These are phyloP conservation scores for Sporothrix globosa DNA, from an alignment of 2,329 filamentous ascomycete species.

Conservation along the genomic window DNA sequence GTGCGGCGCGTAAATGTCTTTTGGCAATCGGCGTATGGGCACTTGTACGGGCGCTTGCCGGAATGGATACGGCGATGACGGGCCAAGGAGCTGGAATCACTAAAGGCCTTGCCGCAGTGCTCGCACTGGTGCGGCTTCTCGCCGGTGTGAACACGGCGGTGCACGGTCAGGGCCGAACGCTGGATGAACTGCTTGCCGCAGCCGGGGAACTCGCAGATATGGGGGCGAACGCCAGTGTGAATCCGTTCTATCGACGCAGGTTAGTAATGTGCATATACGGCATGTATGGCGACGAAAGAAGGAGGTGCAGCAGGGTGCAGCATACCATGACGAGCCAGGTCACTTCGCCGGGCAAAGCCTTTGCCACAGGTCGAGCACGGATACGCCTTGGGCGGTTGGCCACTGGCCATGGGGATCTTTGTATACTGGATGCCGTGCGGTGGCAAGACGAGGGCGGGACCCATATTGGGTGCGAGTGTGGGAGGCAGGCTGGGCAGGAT, in stretches of 20 bases:
- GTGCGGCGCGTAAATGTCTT: slow-evolving; percentile 98
- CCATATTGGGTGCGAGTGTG: slow-evolving; percentile 38
- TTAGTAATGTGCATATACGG: background rate
- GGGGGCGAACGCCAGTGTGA: slow-evolving; percentile 86
- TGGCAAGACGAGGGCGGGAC: slow-evolving; percentile 30
- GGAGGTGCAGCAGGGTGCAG: slow-evolving; percentile 32
- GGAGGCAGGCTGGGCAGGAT: slow-evolving; percentile 50
- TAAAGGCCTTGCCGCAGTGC: slow-evolving; percentile 95
- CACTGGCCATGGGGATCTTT: slow-evolving; percentile 35
- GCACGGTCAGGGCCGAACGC: slow-evolving; percentile 90
- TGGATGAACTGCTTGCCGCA: slow-evolving; percentile 98
- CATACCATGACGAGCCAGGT: slow-evolving; percentile 92
- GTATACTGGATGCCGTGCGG: slow-evolving; percentile 39
- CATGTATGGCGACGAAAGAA: background rate
- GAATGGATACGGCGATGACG: slow-evolving; percentile 93
- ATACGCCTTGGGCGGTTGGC: slow-evolving; percentile 64
- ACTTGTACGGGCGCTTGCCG: slow-evolving; percentile 95
- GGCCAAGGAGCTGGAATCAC: slow-evolving; percentile 91
- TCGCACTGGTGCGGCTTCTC: slow-evolving; percentile 99
- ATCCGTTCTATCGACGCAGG: slow-evolving; percentile 72
- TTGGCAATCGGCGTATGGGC: slow-evolving; percentile 94
- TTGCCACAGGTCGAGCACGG: slow-evolving; percentile 89
- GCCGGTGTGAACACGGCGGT: slow-evolving; percentile 92
- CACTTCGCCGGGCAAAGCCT: slow-evolving; percentile 89
- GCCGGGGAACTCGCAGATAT: slow-evolving; percentile 84